phyloP scores from a whole-genome alignment of 305 asterid species.

The Solanum hybrid region DNA sequence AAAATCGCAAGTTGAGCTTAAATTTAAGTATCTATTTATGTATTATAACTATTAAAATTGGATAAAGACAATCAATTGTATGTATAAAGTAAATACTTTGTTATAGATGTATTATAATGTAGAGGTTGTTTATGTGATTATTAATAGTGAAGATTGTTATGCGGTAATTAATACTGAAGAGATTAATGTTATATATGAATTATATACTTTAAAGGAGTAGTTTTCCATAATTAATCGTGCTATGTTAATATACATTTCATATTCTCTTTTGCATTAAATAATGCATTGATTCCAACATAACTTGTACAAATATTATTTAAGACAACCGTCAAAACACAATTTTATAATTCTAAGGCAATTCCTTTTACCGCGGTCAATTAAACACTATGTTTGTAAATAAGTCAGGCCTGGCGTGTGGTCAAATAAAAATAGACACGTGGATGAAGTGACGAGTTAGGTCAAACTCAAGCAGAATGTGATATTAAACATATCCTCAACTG shows the following conservation, averaged over 20 bases:
- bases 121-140: not conserved
- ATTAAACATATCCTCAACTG: not conserved
- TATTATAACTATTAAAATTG: not conserved
- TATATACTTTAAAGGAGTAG: not conserved
- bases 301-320: not conserved
- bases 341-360: not conserved
- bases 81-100: not conserved
- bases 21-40: not conserved
- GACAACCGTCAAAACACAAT: not conserved
- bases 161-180: not conserved
- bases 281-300: not conserved
- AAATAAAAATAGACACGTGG: not conserved
- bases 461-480: not conserved
- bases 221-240: not conserved
- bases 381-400: not conserved
- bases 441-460: not conserved
- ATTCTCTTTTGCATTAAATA: not conserved
- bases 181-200: not conserved
- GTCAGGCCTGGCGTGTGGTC: rapidly evolving
- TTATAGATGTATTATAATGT: not conserved
- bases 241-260: not conserved
- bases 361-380: not conserved
- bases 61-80: not conserved
- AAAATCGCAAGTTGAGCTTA: not conserved
- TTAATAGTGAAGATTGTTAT: not conserved